These are phyloP conservation scores for Nepenthes gracilis DNA, from an alignment of 148 eudicot genomes.

Conservation along the genomic window DNA sequence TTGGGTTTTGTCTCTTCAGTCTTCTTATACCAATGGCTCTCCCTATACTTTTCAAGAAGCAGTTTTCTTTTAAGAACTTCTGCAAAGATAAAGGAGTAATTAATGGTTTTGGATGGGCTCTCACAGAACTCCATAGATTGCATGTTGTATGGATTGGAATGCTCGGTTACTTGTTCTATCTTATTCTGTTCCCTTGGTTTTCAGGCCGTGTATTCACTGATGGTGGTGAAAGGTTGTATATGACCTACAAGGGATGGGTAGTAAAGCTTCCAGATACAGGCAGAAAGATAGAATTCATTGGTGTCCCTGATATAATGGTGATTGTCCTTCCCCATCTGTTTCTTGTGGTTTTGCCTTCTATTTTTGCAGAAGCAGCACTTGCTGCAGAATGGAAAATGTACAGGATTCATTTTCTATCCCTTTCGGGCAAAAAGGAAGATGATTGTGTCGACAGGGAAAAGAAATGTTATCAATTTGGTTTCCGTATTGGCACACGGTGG, in stretches of 20 bases:
- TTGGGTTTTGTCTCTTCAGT: conserved; percentile 23
- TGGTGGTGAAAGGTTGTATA: conserved; percentile 47
- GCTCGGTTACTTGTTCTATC: conserved; percentile 53
- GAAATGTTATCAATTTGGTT: neutral
- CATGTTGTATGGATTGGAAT: conserved; percentile 43
- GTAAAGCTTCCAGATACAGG: conserved; percentile 16
- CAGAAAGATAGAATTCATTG: conserved; percentile 37
- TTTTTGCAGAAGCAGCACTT: conserved; percentile 29
- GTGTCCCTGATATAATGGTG: conserved; percentile 85
- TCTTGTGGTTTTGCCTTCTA: conserved; percentile 57
- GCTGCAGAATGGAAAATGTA: conserved; percentile 57
- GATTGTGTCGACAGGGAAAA: conserved; percentile 9
- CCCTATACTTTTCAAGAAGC: conserved; percentile 26
- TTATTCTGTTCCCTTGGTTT: conserved; percentile 74
- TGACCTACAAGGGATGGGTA: conserved; percentile 92
- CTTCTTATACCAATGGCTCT: conserved; percentile 47
- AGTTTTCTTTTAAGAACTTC: conserved; percentile 34
- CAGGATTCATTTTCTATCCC: conserved; percentile 31
- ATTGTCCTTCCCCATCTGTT: conserved; percentile 69
- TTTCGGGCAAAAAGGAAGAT: conserved; percentile 72
- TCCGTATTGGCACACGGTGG: conserved; percentile 29
- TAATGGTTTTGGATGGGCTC: conserved; percentile 45
- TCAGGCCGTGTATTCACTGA: conserved; percentile 57
- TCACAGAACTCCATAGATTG: conserved; percentile 37
- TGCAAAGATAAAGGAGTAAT: conserved; percentile 36